These are phyloP conservation scores for Aureobasidium lini DNA, from an alignment of 2,329 filamentous ascomycete species.

Conservation along the genomic window DNA sequence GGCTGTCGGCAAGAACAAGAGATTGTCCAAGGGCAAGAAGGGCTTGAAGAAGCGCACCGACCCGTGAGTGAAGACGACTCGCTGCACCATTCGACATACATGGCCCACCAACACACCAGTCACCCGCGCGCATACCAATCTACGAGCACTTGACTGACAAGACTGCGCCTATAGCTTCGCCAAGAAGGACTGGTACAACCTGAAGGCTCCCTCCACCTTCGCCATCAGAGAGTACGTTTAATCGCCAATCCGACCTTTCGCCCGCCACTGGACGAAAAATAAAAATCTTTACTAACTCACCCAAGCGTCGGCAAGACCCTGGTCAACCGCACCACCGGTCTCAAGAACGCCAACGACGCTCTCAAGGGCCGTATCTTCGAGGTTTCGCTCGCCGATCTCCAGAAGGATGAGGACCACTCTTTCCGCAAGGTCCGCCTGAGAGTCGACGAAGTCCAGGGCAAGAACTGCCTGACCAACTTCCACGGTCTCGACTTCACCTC, in stretches of 20 bases:
- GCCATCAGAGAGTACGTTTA: constrained; percentile 72
- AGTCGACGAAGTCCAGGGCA: constrained; percentile 98
- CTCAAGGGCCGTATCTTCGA: constrained; percentile 99
- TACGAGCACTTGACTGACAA: constrained; percentile 6
- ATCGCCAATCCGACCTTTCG: constrained; percentile 29
- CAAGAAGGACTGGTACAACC: constrained; percentile 95
- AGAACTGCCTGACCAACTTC: constrained; percentile 99
- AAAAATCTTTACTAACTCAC: constrained; percentile 26
- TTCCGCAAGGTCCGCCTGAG: constrained; percentile 99
- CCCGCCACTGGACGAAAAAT: constrained; percentile 6
- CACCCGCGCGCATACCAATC: not conserved
- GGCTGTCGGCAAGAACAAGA: constrained; percentile 98
- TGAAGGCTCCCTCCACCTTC: constrained; percentile 98
- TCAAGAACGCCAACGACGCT: constrained; percentile 99
- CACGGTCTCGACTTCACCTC: constrained; percentile 99
- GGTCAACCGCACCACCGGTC: constrained; percentile 98
- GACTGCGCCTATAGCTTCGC: constrained; percentile 26
- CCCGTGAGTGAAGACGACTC: constrained; percentile 32
- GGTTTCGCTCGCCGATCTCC: constrained; percentile 95
- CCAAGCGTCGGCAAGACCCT: constrained; percentile 86
- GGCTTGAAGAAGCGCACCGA: constrained; percentile 99
- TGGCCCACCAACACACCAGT: not conserved
- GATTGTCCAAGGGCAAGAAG: constrained; percentile 99
- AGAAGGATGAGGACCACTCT: constrained; percentile 99
- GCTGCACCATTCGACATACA: constrained; percentile 56